A percentile compares a stretch with the other conserved stretches of the same genome.
Evolutionary conservation across 2,329 filamentous ascomycete species (phyloP).

Genomic region (Aspergillus brunneoviolaceus): DNA sequence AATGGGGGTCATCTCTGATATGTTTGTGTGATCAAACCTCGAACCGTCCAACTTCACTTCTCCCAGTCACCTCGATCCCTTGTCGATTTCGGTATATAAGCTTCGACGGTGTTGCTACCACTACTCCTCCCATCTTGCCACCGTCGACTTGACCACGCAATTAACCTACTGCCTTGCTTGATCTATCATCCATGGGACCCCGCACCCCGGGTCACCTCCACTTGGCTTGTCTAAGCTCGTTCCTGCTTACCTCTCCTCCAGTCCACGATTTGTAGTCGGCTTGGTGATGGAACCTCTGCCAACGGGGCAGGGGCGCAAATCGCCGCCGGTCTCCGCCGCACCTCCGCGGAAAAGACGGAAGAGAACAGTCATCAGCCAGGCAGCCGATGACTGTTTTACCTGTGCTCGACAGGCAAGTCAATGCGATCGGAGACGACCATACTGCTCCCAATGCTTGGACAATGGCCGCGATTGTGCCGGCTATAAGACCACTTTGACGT

Average conservation of each 20-base stretch:
- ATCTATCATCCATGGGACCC: constrained; percentile 19
- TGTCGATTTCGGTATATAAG: not conserved
- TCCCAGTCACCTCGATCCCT: no score
- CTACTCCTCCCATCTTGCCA: no score
- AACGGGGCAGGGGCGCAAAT: constrained; percentile 28
- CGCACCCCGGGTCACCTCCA: constrained; percentile 20
- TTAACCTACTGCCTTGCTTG: not conserved
- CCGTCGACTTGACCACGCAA: not conserved
- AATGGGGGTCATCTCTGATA: not conserved
- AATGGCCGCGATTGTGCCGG: constrained; percentile 89
- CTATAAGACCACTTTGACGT: constrained; percentile 95
- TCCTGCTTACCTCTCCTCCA: not conserved
- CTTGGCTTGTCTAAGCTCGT: constrained; percentile 7
- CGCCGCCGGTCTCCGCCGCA: constrained; percentile 23
- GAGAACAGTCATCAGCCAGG: constrained; percentile 83
- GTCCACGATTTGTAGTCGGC: not conserved
- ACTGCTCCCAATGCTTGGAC: constrained; percentile 92
- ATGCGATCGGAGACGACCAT: constrained; percentile 88
- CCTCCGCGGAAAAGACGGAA: constrained; percentile 69
- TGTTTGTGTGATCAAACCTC: not conserved
- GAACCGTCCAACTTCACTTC: not conserved
- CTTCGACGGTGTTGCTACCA: no score
- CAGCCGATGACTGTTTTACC: constrained; percentile 91
- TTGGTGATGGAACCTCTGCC: constrained; percentile 23
- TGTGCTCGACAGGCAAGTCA: constrained; percentile 80